Evolutionary conservation across 2,329 filamentous ascomycete genomes (phyloP).

Genomic region (Seiridium cupressi): DNA sequence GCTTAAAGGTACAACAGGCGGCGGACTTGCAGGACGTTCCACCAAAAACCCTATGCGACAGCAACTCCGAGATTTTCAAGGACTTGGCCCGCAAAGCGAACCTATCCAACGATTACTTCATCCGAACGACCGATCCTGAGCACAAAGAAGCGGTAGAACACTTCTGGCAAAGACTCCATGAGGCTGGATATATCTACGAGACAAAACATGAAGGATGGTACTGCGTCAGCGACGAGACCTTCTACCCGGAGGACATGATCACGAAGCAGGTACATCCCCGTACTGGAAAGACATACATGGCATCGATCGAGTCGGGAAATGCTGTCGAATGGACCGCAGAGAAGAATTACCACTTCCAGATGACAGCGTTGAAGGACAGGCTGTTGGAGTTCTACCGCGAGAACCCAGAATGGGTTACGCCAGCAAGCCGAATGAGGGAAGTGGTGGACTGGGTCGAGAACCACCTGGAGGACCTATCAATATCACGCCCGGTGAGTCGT

Average conservation of each 20-base stretch:
- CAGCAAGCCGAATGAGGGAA: slow-evolving; percentile 70
- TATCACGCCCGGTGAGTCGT: slow-evolving; percentile 77
- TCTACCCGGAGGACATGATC: slow-evolving; percentile 78
- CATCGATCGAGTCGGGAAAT: slow-evolving; percentile 82
- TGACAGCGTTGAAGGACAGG: slow-evolving; percentile 77
- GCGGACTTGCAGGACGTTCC: slow-evolving; percentile 68
- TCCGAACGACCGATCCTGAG: slow-evolving; percentile 82
- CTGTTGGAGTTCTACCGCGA: slow-evolving; percentile 76
- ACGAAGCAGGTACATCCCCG: slow-evolving; percentile 72
- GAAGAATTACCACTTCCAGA: slow-evolving; percentile 89
- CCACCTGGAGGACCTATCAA: slow-evolving; percentile 81
- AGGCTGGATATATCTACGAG: slow-evolving; percentile 77
- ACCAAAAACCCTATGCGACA: slow-evolving; percentile 85
- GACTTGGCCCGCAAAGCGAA: slow-evolving; percentile 68
- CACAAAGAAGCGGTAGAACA: slow-evolving; percentile 85
- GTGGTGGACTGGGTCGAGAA: slow-evolving; percentile 74
- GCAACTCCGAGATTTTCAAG: slow-evolving; percentile 76
- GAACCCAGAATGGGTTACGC: slow-evolving; percentile 77
- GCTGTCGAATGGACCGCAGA: slow-evolving; percentile 95
- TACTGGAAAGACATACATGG: slow-evolving; percentile 81
- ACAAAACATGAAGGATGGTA: slow-evolving; percentile 94
- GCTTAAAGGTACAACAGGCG: slow-evolving; percentile 93
- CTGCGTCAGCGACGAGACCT: slow-evolving; percentile 93
- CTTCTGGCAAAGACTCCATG: slow-evolving; percentile 80
- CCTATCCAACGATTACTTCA: slow-evolving; percentile 80